Evolutionary conservation across 2,329 filamentous ascomycete species (phyloP).

Genomic region (Alternaria infectoria): DNA sequence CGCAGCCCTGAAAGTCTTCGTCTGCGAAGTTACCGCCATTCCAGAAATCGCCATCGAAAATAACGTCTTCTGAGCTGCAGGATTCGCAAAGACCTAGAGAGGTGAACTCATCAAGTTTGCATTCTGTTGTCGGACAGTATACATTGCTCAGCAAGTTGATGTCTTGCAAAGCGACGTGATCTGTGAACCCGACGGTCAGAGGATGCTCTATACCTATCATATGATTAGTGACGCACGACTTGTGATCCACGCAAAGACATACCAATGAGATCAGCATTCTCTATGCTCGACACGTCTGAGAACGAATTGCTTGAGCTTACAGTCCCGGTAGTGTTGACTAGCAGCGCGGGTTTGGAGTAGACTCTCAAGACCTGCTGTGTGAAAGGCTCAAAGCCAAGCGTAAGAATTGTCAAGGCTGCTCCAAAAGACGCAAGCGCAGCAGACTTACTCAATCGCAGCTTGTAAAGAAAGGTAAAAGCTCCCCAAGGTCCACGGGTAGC

Average conservation of each 20-base stretch:
- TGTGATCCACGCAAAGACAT: neutral
- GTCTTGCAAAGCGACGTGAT: neutral
- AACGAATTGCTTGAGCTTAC: neutral
- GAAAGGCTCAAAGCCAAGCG: neutral
- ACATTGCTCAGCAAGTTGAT: neutral
- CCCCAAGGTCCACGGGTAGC: neutral
- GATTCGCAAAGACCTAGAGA: neutral
- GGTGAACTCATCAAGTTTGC: neutral
- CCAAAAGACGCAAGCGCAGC: neutral
- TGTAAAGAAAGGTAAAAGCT: neutral
- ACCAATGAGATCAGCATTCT: neutral
- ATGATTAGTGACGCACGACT: neutral
- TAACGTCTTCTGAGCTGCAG: accelerated
- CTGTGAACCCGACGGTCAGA: neutral
- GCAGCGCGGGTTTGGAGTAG: neutral
- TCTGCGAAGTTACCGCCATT: neutral
- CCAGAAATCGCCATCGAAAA: neutral
- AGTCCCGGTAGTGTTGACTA: neutral
- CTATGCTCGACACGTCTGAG: neutral
- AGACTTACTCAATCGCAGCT: neutral
- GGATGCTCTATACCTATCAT: neutral
- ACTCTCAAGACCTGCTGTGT: neutral
- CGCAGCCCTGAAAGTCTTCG: too few relatives aligned
- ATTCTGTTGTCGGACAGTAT: neutral
- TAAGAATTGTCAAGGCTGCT: neutral